These are phyloP conservation scores for Trypanosoma theileri DNA, from an alignment of 208 protist genomes.

Conservation along the genomic window DNA sequence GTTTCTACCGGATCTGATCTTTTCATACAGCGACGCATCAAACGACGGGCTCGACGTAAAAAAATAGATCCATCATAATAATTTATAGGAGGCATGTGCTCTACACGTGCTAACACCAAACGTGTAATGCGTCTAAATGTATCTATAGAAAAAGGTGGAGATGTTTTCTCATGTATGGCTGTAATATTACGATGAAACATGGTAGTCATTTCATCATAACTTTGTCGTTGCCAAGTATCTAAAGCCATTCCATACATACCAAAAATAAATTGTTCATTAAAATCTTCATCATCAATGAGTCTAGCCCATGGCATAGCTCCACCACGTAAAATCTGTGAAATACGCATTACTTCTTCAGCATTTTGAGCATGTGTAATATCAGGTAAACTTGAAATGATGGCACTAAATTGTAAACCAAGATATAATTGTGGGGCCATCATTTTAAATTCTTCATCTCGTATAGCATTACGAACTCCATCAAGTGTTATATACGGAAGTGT, in stretches of 20 bases:
- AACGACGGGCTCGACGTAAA: conserved; percentile 42
- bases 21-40: conserved; percentile 36
- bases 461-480: conserved; percentile 55
- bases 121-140: conserved; percentile 82
- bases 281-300: conserved; percentile 90
- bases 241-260: conserved; percentile 91
- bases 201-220: conserved; percentile 83
- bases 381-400: conserved; percentile 66
- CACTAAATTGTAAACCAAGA: conserved; percentile 77
- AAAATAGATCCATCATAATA: conserved; percentile 59
- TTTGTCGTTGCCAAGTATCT: conserved; percentile 84
- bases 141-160: conserved; percentile 72
- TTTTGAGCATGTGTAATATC: conserved; percentile 51
- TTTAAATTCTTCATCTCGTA: conserved; percentile 73
- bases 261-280: conserved; percentile 86
- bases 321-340: conserved; percentile 41
- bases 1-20: conserved; percentile 51
- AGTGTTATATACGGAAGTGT: conserved; percentile 55
- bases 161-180: conserved; percentile 53
- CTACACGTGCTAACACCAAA: conserved; percentile 73
- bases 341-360: conserved; percentile 40
- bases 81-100: conserved; percentile 69
- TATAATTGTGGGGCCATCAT: conserved; percentile 87
- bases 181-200: conserved; percentile 67
- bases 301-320: conserved; percentile 80